Percentiles rank a stretch among this genome's conserved stretches.
These are phyloP conservation scores for Metarhizium guizhouense DNA, from an alignment of 2,329 filamentous ascomycete species.

Conservation along the genomic window DNA sequence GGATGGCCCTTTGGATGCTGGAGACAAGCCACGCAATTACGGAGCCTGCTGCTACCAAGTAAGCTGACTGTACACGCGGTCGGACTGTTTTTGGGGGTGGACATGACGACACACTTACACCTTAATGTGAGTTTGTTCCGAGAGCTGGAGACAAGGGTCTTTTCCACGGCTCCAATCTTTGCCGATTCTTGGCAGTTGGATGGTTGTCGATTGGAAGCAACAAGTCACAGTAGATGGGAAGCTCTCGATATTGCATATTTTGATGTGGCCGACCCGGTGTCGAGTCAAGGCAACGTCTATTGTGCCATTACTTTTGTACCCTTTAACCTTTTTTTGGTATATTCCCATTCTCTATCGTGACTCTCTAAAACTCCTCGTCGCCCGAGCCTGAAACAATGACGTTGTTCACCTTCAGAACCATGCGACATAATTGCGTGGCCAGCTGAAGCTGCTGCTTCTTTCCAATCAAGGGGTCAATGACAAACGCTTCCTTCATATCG, in stretches of 20 bases:
- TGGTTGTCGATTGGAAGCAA: background rate
- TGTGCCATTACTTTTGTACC: conserved; percentile 4
- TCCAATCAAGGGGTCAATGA: conserved; percentile 95
- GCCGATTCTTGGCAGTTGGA: background rate
- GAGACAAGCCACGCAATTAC: too few relatives aligned
- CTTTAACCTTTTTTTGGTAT: conserved; percentile 12
- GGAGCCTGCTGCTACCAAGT: too few relatives aligned
- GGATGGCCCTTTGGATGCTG: too few relatives aligned
- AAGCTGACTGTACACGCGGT: too few relatives aligned
- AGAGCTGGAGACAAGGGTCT: too few relatives aligned
- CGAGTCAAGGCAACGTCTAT: conserved; percentile 6
- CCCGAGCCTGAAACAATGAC: conserved; percentile 85
- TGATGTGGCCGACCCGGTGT: background rate
- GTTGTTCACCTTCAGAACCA: conserved; percentile 97
- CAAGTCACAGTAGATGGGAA: background rate
- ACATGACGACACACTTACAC: too few relatives aligned
- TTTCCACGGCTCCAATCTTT: too few relatives aligned
- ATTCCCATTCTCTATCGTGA: conserved; percentile 11
- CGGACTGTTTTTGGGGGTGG: too few relatives aligned
- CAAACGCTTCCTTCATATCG: conserved; percentile 96
- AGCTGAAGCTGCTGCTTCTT: conserved; percentile 96
- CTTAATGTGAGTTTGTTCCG: too few relatives aligned
- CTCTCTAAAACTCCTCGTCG: conserved; percentile 71
- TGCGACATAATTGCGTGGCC: conserved; percentile 92
- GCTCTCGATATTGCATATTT: background rate